Conservation (phyloP, 2,329 filamentous ascomycete genomes). For the Alternaria ethzedia region DNA sequence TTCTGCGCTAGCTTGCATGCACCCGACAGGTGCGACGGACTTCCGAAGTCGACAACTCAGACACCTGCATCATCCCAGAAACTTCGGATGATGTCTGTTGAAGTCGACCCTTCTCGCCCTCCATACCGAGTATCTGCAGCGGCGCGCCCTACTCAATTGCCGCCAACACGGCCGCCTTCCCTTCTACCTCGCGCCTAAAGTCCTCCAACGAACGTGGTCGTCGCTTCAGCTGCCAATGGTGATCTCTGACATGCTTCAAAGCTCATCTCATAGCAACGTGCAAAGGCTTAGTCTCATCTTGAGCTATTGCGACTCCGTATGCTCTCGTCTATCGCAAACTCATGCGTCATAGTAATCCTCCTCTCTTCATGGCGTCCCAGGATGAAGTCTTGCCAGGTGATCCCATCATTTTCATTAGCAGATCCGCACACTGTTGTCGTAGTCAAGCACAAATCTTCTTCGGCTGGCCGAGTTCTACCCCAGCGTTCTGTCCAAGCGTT, state of each 20-base stretch:
- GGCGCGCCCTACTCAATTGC: not conserved
- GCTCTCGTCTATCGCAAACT: not conserved
- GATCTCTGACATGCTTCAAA: not conserved
- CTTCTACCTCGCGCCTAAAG: not conserved
- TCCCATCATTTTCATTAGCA: not conserved
- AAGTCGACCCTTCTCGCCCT: not conserved
- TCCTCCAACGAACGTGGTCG: not conserved
- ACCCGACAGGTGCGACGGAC: not conserved
- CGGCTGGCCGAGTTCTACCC: not conserved
- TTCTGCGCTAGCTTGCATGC: not conserved
- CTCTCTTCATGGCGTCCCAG: not conserved
- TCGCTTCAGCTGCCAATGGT: not conserved
- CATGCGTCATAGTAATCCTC: not conserved
- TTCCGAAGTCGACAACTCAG: not conserved
- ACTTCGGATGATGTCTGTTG: not conserved
- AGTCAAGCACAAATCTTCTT: not conserved
- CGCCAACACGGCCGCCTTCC: not conserved
- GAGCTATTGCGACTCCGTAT: not conserved
- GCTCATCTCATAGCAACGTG: not conserved
- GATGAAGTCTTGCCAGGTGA: not conserved
- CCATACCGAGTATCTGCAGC: not conserved
- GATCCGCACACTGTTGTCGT: slow-evolving; percentile 9
- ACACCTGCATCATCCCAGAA: not conserved
- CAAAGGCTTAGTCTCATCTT: not conserved
- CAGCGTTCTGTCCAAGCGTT: not conserved